Conservation (phyloP, 345 rosid genomes). For the Bretschneidera sinensis region DNA sequence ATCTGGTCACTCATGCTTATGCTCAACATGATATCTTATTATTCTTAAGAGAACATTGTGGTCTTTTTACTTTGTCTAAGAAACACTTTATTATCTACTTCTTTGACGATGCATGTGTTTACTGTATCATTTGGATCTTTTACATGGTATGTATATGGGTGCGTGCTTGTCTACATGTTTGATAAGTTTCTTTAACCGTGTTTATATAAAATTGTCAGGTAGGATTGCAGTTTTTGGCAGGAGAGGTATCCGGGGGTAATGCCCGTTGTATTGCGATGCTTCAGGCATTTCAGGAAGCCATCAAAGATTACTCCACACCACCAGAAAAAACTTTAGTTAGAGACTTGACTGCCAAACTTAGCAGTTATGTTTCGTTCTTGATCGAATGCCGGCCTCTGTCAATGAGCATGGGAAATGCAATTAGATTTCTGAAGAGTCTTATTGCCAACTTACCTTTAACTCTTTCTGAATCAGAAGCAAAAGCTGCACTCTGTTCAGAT, state of each 20-base stretch:
- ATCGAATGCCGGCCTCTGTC: slow-evolving; percentile 75
- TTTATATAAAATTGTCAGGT: slow-evolving; percentile 35
- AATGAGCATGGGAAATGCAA: slow-evolving; percentile 91
- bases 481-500: slow-evolving; percentile 45
- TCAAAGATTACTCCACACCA: slow-evolving; percentile 61
- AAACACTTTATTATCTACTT: not conserved
- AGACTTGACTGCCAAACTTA: slow-evolving; percentile 60
- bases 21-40: not conserved
- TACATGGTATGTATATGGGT: not conserved
- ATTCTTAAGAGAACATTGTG: too few relatives aligned
- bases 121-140: too few relatives aligned
- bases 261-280: slow-evolving; percentile 87
- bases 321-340: slow-evolving; percentile 48
- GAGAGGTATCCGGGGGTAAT: slow-evolving; percentile 65
- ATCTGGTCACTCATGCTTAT: not conserved
- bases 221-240: slow-evolving; percentile 65
- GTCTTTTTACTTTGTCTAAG: too few relatives aligned
- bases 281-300: slow-evolving; percentile 66
- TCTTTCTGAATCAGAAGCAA: slow-evolving; percentile 61
- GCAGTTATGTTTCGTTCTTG: slow-evolving; percentile 64
- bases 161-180: not conserved
- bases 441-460: slow-evolving; percentile 54
- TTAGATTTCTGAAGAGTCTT: slow-evolving; percentile 64
- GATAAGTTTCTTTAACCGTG: slow-evolving; percentile 9
- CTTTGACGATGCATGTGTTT: not conserved